Evolutionary conservation across 140 eudicot species (phyloP), one percentile per base, ranked within the genome.

Genomic region (Flaveria floridana): DNA sequence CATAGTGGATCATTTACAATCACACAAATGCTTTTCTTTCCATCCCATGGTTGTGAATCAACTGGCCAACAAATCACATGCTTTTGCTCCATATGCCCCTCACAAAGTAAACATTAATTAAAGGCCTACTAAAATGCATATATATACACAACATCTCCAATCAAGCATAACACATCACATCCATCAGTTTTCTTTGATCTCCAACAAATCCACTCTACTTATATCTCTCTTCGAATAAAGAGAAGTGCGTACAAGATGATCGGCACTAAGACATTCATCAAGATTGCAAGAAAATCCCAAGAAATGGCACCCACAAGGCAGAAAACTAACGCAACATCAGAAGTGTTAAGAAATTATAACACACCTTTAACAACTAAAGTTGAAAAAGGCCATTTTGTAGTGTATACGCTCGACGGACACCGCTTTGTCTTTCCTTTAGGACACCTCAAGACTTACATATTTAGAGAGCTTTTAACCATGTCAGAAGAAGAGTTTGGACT

Each of bases 401-500:
- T 58, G n/a, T 73, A 73, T 15, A 57, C 77, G 23, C 58, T 39
- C 4, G 77, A 73, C 25, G 70, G 70, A 4, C 23, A 58, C 5
- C 70, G 77, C 16, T 73, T 73, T 73, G 77, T 58, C 25, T 73
- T 73, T 58, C 77, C 77, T 21, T 39, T 73, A 57, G 70, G 69
- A 58, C 44, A 73, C 69, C 77, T 73, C 10, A 58, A 73, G 16
- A 58, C 58, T 15, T 73, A 58, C 69, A 73, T 73, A 34, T 72
- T 72, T 58, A 72, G 66, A 39, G 77, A 72, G 56, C 77, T 72
- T 7, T 72, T 72, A 37, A 39, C 68, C 55, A 72, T 72, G 68
- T 72, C 77, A 57, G 77, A 72, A 72, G 77, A 72, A 55, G 77
- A 72, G 52, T 72, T 72, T 4, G 77, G 77, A 20, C 68, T 72